Base-by-base conservation (phyloP, 805 yeast species). In the Metschnikowia gelsemii region DNA sequence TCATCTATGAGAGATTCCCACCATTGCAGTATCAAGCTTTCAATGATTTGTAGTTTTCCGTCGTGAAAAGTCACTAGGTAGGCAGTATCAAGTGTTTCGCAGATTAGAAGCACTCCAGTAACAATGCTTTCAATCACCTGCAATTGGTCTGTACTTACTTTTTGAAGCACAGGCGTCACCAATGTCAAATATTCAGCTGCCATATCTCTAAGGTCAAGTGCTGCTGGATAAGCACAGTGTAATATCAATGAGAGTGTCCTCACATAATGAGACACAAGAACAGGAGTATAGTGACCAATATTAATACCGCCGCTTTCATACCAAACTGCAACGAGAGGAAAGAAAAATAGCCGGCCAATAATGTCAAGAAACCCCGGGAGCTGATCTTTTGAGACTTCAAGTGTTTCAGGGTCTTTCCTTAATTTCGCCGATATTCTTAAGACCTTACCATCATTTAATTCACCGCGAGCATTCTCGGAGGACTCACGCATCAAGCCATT, bases 231-330 rank as follows among this genome's bases (percentile, higher is more conserved):
- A 0, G 84, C 79, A 36, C 79, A 64, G 39, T 77, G 78, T 16
- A 82, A 56, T 2, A 84, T 51, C n/a, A 84, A 53, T 0, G 79
- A 70, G 40, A 84, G 54, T 0, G 87, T 80, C 40, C 76, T 73
- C 33, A 84, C 50, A 57, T 71, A 83, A 55, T 84, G 90, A 0
- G 78, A 70, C 25, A 69, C 66, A 16, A 84, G 59, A 1, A 82
- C 51, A 1, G 76, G 70, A 0, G 84, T 73, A 51, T 78, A 78
- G 29, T 66, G 71, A 0, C 86, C 84, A 26, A 76, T 61, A 30
- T 64, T 63, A 29, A 73, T 68, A 7, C 71, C 77, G 26, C 65
- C 72, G 17, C 68, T 68, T 40, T 72, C 75, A 31, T 67, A 55
- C 82, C 83, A 81, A 1, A 74, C 63, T 5, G 71, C 67, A 0